phyloP scores from a whole-genome alignment of 2,329 filamentous ascomycete species.

The Phoma sp. region DNA sequence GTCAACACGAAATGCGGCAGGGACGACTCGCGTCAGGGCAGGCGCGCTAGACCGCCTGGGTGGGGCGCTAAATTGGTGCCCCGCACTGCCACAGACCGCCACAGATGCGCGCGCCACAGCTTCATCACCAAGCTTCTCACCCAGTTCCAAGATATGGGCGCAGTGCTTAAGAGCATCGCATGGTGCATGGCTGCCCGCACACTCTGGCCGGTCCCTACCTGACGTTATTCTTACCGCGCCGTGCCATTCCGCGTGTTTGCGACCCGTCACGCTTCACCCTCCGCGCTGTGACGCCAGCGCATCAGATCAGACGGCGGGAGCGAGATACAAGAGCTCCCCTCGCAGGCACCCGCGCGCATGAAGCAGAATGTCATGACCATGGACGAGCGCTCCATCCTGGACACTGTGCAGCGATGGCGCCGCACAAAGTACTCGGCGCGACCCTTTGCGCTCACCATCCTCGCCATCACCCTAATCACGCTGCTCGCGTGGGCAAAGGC shows the following conservation, averaged over 20 bases:
- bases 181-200: slow-evolving; percentile 4
- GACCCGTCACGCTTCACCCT: slow-evolving; percentile 25
- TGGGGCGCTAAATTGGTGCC: not conserved
- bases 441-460: slow-evolving; percentile 47
- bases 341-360: slow-evolving; percentile 13
- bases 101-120: not conserved
- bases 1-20: slow-evolving; percentile 26
- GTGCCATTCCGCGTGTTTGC: slow-evolving; percentile 5
- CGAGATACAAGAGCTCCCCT: not conserved
- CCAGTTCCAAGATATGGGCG: slow-evolving; percentile 15
- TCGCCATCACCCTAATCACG: slow-evolving; percentile 39
- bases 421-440: slow-evolving; percentile 46
- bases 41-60: not conserved
- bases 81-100: slow-evolving; percentile 4
- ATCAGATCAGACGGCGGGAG: slow-evolving; percentile 1
- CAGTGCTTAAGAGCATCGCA: slow-evolving; percentile 3
- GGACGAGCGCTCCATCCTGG: slow-evolving; percentile 27
- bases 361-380: slow-evolving; percentile 30
- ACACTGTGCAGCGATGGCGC: slow-evolving; percentile 33
- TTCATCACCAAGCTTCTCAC: slow-evolving; percentile 5
- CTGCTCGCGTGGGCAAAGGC: slow-evolving; percentile 38
- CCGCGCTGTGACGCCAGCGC: slow-evolving; percentile 20
- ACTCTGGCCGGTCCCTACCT: not conserved
- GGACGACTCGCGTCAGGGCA: slow-evolving; percentile 3
- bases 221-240: not conserved